These are phyloP conservation scores for Sophora flavescens DNA, from an alignment of 306 rosid species.

Conservation along the genomic window DNA sequence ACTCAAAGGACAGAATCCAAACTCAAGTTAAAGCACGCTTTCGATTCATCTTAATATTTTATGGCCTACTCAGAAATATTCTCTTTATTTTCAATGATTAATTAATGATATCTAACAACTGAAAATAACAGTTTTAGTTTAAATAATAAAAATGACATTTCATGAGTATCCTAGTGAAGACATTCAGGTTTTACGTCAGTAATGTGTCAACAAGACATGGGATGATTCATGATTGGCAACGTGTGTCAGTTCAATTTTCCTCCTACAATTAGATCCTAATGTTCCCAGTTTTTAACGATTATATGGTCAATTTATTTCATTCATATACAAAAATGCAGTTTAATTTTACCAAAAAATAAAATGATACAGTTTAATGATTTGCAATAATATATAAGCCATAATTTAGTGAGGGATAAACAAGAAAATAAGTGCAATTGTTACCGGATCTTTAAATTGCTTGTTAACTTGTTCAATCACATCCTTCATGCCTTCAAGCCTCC, in stretches of 20 bases:
- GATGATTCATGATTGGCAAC: not conserved
- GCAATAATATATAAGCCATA: constrained; percentile 8
- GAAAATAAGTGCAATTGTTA: constrained; percentile 52
- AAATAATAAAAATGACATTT: not conserved
- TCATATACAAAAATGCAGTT: not conserved
- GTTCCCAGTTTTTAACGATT: constrained; percentile 3
- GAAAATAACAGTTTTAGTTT: not conserved
- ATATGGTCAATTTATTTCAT: constrained; percentile 15
- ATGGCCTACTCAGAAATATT: not conserved
- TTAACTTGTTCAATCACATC: constrained; percentile 97
- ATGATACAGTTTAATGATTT: constrained; percentile 3
- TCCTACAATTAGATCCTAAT: not conserved
- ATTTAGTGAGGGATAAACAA: constrained; percentile 18
- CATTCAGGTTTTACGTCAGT: not conserved
- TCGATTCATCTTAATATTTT: not conserved
- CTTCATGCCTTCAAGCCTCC: constrained; percentile 96
- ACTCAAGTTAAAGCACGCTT: not conserved
- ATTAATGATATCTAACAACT: not conserved
- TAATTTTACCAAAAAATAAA: not conserved
- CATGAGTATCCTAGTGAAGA: not conserved
- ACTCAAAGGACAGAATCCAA: not conserved
- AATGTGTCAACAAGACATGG: not conserved
- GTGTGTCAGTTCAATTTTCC: not conserved
- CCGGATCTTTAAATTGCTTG: constrained; percentile 93
- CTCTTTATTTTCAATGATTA: not conserved